Base-by-base conservation (phyloP, 345 rosid species). In the Isatis tinctoria region DNA sequence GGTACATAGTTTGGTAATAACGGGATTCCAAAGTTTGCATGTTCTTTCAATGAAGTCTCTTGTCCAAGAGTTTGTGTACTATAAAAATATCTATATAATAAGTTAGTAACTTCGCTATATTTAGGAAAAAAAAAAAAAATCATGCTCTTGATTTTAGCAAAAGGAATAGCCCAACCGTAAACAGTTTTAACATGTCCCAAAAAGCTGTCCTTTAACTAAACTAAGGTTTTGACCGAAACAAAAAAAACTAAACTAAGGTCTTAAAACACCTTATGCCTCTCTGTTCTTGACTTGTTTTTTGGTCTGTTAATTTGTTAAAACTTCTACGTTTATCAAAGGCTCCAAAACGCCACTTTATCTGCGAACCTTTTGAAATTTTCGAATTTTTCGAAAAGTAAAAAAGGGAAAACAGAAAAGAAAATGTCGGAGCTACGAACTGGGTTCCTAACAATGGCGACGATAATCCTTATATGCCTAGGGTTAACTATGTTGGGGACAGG, bases 361-460 rank as follows among this genome's bases (percentile, higher is more conserved):
- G 20, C 59, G 8, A 74, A 2, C 35, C 48, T 16, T 39, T 9
- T 2, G 4, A 53, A 14, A 39, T 10, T 8, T 32, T 54, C 13
- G 45, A 18, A 30, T 28, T n/a, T n/a, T n/a, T 32, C 6, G 30
- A 20, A 35, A 22, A 33, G 9, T 8, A 28, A 18, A 10, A 10
- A 44, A 14, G 6, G 22, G 13, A 18, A 64, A 33, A 28, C 10
- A 32, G 9, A 20, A 43, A 74, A 22, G 2, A 22, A 22, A 52
- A 58, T 74, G 78, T 74, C 73, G 0, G 78, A 74, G 61, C 28
- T 74, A 58, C 35, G 65, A 67, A 47, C 67, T 0, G 78, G 78
- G 11, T 67, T 74, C 62, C 36, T 74, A 39, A 74, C 78, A 74
- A 76, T 69, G 79, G 32, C 75, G 56, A 69, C 64, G 12, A 76